phyloP scores from a whole-genome alignment of 73 alveolate genomes.

The Breviolum minutum region DNA sequence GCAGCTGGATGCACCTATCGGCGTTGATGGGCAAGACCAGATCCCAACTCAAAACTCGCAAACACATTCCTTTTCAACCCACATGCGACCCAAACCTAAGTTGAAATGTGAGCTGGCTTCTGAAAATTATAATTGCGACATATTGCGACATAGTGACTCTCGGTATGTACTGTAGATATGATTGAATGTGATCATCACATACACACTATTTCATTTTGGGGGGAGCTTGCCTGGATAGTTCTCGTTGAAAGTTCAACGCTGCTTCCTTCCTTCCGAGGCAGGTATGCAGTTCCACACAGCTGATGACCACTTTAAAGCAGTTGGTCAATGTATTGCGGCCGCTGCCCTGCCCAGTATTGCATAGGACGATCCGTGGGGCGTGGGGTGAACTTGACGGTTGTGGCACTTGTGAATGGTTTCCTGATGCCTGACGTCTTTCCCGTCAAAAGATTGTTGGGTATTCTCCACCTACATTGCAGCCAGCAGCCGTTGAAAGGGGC shows the following conservation, averaged over 20 bases:
- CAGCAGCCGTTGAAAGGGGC: not conserved
- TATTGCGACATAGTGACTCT: too few species aligned
- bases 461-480: not conserved
- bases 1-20: not conserved
- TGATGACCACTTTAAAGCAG: slow-evolving; percentile 93
- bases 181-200: too few species aligned
- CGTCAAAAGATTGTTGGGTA: not conserved
- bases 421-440: not conserved
- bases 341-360: slow-evolving; percentile 73
- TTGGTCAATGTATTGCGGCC: slow-evolving; percentile 90
- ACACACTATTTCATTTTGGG: too few species aligned
- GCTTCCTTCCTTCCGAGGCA: slow-evolving; percentile 32
- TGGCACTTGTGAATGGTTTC: not conserved
- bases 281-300: slow-evolving; percentile 93
- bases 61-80: too few species aligned
- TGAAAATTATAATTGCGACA: too few species aligned
- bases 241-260: too few species aligned
- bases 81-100: too few species aligned
- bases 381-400: not conserved
- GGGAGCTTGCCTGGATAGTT: not conserved
- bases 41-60: too few species aligned
- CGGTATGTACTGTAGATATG: too few species aligned
- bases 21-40: too few species aligned
- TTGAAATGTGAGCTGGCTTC: too few species aligned
- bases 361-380: not conserved